Evolutionary conservation across 2,329 filamentous ascomycete genomes (phyloP), one percentile per base, ranked within the genome.

Genomic region (Lomentospora prolificans): DNA sequence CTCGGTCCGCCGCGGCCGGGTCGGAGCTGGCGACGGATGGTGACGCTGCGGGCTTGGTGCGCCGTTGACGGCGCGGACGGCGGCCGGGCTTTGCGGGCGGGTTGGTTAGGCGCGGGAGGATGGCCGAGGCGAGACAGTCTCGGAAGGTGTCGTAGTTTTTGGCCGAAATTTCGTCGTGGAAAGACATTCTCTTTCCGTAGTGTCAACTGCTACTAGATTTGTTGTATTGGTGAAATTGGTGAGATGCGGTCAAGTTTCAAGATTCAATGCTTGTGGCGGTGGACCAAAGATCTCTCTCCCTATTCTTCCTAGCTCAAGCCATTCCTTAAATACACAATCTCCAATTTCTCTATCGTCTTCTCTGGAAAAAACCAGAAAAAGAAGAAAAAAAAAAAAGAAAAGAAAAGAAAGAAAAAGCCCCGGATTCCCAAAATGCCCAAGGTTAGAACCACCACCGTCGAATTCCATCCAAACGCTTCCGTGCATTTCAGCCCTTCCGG

Each of bases 101-200:
- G 8, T 69, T 65, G 3, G 77, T 70, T 10, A 84, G 77, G 58
- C 77, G 81, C 52, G 82, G 80, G 54, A 92, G 79, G 10, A 94
- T 74, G 0, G 82, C 77, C 14, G 81, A 80, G 7, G 87, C 87
- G 58, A 94, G 73, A 64, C 81, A 88, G 63, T 94, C 89, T 55
- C 86, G 77, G 68, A 94, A 90, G 50, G 82, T 72, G 54, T 83
- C 79, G 66, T 69, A 69, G 56, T 70, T 70, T 19, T 46, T 54
- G 24, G 14, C 25, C 44, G 44, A 22, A 6, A 19, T 10, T 14
- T 44, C 52, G n/a, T 54, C 52, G 22, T 24, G 39, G 19, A 54
- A 28, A 14, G 52, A 54, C 52, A 54, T 54, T 44, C 4, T 54
- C 3, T 33, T 17, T 17, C 19, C 36, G 17, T 36, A 9, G 30